Base-by-base conservation (phyloP, 1,284 basidiomycete species). In the Inonotus obliquus region DNA sequence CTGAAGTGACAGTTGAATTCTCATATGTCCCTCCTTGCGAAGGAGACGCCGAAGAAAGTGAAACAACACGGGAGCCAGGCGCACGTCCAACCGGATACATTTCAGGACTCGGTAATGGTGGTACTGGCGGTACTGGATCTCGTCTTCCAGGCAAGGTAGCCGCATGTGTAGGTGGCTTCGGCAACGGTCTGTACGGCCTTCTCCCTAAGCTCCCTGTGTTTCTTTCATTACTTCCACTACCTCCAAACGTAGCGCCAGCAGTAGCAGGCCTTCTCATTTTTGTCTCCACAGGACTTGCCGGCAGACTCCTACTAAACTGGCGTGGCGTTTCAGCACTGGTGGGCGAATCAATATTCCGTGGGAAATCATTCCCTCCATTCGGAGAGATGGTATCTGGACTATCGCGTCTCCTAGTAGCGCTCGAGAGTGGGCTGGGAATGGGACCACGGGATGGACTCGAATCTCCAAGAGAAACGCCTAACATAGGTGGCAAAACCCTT, bases 101-200 rank as follows among this genome's bases (percentile, higher is more conserved):
- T 2, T 9, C 51, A 19, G 56, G 32, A 37, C 47, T 61, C 29
- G 60, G 60, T 17, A 57, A 44, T 2, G 60, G 60, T 11, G 60
- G 60, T n/a, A 61, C 38, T 44, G 25, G 25, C 17, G 14, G 14
- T 35, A 6, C 51, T 19, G 5, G 13, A 13, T 52, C 25, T 29
- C 17, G 14, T n/a, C 17, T 6, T 13, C 41, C 17, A 17, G 51
- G 51, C 13, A 32, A 27, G 14, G 32, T 38, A 44, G 47, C 29
- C 2, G 59, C 35, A 14, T 23, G 27, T 3, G 27, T 27, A 5
- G 59, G 59, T 2, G 51, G 52, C 25, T 17, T 52, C 17, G 49
- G 59, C 14, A 60, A 37, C 2, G 59, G 59, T 23, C 59, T 47
- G 13, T 19, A 45, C 27, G 52, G 41, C 19, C 41, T 57, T 23